Evolutionary conservation across 2,329 filamentous ascomycete genomes (phyloP).

Genomic region (Paramyrothecium sp.): DNA sequence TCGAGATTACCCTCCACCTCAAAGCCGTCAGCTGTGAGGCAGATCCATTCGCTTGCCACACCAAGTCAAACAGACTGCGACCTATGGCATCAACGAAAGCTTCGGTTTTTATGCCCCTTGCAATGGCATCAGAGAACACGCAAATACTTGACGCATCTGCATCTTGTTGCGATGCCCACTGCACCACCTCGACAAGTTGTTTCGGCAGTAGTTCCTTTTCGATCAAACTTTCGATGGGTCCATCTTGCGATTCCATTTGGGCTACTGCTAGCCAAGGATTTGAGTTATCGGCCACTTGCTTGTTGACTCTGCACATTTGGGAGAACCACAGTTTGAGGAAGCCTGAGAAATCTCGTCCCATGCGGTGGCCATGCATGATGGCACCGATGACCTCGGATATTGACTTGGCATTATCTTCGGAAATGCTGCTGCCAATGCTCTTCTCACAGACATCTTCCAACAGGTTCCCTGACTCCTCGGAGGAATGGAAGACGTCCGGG

Average conservation of each 20-base stretch:
- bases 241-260: slow-evolving; percentile 11
- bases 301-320: slow-evolving; percentile 35
- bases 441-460: slow-evolving; percentile 38
- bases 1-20: slow-evolving; percentile 39
- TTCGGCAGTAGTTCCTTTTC: slow-evolving; percentile 42
- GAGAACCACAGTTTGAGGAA: slow-evolving; percentile 48
- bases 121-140: slow-evolving; percentile 41
- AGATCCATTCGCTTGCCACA: slow-evolving; percentile 24
- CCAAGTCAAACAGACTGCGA: slow-evolving; percentile 33
- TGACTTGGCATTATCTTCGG: slow-evolving; percentile 14
- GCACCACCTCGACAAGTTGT: slow-evolving; percentile 41
- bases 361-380: slow-evolving; percentile 43
- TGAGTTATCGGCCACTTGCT: slow-evolving; percentile 17
- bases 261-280: slow-evolving; percentile 32
- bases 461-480: slow-evolving; percentile 34
- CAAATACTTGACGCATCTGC: slow-evolving; percentile 30
- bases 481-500: slow-evolving; percentile 44
- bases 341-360: slow-evolving; percentile 39
- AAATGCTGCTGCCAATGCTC: slow-evolving; percentile 19
- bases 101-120: slow-evolving; percentile 38
- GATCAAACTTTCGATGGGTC: slow-evolving; percentile 24
- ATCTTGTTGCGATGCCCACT: slow-evolving; percentile 37
- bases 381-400: slow-evolving; percentile 36
- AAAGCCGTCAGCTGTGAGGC: slow-evolving; percentile 29
- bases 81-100: slow-evolving; percentile 41